Percentiles rank a stretch among this genome's conserved stretches.
These are phyloP conservation scores for Mucor irregularis DNA, from an alignment of 371 early-diverging fungal species.

Conservation along the genomic window DNA sequence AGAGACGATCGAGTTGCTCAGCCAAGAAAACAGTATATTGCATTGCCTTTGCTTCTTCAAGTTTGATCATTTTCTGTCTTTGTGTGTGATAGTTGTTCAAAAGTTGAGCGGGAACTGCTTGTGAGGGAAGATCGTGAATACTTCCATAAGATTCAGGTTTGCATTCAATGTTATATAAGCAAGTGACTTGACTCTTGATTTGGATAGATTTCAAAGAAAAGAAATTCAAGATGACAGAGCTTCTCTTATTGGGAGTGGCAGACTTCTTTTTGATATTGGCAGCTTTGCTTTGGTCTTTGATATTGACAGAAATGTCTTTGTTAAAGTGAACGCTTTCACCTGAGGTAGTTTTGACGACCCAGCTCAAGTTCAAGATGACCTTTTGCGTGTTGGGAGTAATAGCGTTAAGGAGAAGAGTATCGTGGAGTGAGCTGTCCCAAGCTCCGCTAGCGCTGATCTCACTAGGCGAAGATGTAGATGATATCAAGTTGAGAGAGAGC, in stretches of 20 bases:
- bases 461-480: slow-evolving; percentile 28
- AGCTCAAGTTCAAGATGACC: slow-evolving; percentile 50
- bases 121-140: slow-evolving; percentile 35
- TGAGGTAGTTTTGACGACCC: slow-evolving; percentile 39
- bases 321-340: slow-evolving; percentile 34
- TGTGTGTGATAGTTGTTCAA: neutral
- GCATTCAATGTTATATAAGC: slow-evolving; percentile 39
- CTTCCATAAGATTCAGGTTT: slow-evolving; percentile 50
- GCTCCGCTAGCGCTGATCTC: slow-evolving; percentile 57
- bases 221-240: slow-evolving; percentile 27
- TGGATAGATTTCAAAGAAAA: slow-evolving; percentile 15
- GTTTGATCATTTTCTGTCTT: neutral
- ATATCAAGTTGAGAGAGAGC: slow-evolving; percentile 44
- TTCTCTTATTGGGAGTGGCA: slow-evolving; percentile 34
- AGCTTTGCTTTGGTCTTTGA: slow-evolving; percentile 47
- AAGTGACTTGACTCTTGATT: slow-evolving; percentile 31
- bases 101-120: slow-evolving; percentile 11
- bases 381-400: slow-evolving; percentile 61
- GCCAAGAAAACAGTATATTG: slow-evolving; percentile 11
- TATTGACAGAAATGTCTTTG: slow-evolving; percentile 58
- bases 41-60: slow-evolving; percentile 7
- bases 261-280: slow-evolving; percentile 33
- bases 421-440: slow-evolving; percentile 88
- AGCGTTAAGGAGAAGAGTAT: slow-evolving; percentile 70
- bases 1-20: slow-evolving; percentile 20